Conservation (phyloP, 768 basidiomycete genomes). For the Pleurotus cornucopiae region DNA sequence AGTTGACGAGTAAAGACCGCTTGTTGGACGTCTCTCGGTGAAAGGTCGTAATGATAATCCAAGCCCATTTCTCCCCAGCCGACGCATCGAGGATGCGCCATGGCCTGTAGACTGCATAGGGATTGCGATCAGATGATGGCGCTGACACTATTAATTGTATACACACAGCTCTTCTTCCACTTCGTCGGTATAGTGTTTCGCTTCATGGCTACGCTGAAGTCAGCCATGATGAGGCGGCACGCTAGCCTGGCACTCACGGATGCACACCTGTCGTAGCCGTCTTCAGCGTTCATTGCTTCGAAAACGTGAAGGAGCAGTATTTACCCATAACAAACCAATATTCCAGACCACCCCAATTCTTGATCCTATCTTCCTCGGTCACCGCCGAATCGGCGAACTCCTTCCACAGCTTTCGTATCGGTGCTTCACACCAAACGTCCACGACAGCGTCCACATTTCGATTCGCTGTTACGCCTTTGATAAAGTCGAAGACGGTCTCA, state of each 20-base stretch:
- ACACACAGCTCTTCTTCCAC: constrained; percentile 68
- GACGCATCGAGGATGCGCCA: constrained; percentile 77
- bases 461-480: constrained; percentile 53
- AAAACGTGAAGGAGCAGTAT: constrained; percentile 14
- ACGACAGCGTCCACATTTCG: constrained; percentile 64
- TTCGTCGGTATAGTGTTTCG: constrained; percentile 59
- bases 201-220: constrained; percentile 52
- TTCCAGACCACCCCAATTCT: constrained; percentile 62
- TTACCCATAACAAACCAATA: constrained; percentile 85
- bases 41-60: constrained; percentile 81
- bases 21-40: constrained; percentile 66
- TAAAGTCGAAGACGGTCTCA: constrained; percentile 63
- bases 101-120: constrained; percentile 57
- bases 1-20: constrained; percentile 67
- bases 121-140: background rate
- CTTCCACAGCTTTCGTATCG: constrained; percentile 58
- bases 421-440: constrained; percentile 89
- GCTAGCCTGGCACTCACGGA: constrained; percentile 43
- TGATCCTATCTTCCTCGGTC: constrained; percentile 38
- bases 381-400: constrained; percentile 72
- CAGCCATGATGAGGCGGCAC: background rate
- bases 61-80: constrained; percentile 89
- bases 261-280: constrained; percentile 52
- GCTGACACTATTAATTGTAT: background rate
- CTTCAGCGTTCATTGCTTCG: background rate